Base-by-base conservation (phyloP, 202 grass and related monocot species). In the Brachypodium distachyon region DNA sequence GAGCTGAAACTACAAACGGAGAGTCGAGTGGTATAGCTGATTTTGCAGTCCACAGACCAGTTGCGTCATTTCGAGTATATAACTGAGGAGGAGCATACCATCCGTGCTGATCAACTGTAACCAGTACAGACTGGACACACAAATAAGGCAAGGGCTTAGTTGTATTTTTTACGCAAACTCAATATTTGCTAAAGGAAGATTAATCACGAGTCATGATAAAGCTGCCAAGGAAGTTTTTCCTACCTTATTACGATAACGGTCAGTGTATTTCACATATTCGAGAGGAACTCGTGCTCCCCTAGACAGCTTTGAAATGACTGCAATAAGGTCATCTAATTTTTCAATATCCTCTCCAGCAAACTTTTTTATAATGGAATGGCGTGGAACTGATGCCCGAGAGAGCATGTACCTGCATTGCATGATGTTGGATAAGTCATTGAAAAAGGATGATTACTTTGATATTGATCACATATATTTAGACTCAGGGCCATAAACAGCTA, bases 341-440 rank as follows among this genome's bases (percentile, higher is more conserved):
- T 70, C 73, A 78, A 92, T 93, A 44, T 90, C 89, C 82, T 90
- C 89, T 67, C 96, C 96, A 25, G 96, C 89, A 68, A 99, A 81
- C 57, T 99, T 99, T 74, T 99, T 99, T 72, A 99, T 99, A 85
- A 99, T 95, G 34, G 96, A 88, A 86, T 99, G 92, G 47, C 96
- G 91, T 81, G 96, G 96, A 86, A 99, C 91, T 70, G 86, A 85
- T 70, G 96, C 96, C 26, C 96, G 89, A 61, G 96, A 95, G 37
- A 99, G 91, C 87, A 92, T 99, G 70, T 99, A 99, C 74, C 96
- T 99, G 74, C 58, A 88, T 85, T 74, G 9, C 27, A 96, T 26
- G 42, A 29, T 83, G 52, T 81, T 76, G 72, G 77, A 39, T 64
- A 59, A 81, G 75, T 84, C 12, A 10, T n/a, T 22, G 2, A 85